phyloP scores from a whole-genome alignment of 2,329 filamentous ascomycete species.

The Diaporthe australafricana region DNA sequence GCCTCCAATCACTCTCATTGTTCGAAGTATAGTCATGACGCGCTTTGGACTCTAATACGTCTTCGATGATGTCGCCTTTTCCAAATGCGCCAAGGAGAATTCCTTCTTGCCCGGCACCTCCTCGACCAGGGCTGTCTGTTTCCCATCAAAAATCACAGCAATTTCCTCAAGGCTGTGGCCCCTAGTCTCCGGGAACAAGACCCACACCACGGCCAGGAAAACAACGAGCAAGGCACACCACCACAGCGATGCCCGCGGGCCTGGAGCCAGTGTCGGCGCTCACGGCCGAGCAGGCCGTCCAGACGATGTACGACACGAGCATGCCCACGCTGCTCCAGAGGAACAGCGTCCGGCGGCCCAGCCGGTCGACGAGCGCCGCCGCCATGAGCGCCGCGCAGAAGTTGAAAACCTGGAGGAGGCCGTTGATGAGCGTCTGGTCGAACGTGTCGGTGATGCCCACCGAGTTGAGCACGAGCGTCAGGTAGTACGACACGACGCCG shows the following conservation, averaged over 20 bases:
- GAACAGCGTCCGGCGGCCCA: conserved; percentile 57
- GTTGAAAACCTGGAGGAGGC: conserved; percentile 48
- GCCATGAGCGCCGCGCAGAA: conserved; percentile 48
- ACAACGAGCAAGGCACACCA: conserved; percentile 53
- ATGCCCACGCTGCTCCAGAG: conserved; percentile 51
- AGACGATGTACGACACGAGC: conserved; percentile 50
- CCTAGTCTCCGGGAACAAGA: conserved; percentile 49
- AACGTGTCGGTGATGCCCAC: conserved; percentile 49
- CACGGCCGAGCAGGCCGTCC: conserved; percentile 53
- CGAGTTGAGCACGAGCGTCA: conserved; percentile 49
- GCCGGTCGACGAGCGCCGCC: conserved; percentile 54
- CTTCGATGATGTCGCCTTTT: neutral
- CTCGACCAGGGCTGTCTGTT: neutral
- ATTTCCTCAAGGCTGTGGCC: conserved; percentile 48
- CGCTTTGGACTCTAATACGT: neutral
- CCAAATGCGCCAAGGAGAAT: neutral
- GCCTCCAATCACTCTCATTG: neutral
- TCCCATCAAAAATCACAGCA: conserved; percentile 40
- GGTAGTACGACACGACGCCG: conserved; percentile 50
- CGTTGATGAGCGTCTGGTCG: conserved; percentile 54
- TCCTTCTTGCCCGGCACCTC: neutral
- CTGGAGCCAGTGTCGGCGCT: conserved; percentile 43
- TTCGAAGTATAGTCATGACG: neutral
- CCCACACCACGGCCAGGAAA: conserved; percentile 40
- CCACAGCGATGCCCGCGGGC: conserved; percentile 49